These are phyloP conservation scores for Zygoascus hellenicus DNA, from an alignment of 1,139 yeast genomes.

Conservation along the genomic window DNA sequence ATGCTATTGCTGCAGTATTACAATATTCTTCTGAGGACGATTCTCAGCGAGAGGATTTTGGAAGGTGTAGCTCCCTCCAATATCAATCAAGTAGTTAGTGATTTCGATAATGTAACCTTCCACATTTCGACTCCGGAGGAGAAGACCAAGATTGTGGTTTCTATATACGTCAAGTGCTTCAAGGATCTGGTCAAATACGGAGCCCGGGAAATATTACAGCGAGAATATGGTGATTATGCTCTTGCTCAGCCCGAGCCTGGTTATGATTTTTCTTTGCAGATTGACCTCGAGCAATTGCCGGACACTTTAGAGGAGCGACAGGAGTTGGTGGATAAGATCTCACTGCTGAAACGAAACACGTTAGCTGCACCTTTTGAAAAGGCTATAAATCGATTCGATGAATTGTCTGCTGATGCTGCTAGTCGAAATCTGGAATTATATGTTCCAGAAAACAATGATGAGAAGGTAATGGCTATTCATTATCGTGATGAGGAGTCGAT, in stretches of 20 bases:
- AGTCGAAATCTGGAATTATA: constrained; percentile 47
- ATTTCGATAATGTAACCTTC: constrained; percentile 92
- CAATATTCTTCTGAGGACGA: constrained; percentile 38
- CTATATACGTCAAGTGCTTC: constrained; percentile 74
- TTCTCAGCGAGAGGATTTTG: constrained; percentile 38
- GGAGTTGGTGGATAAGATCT: constrained; percentile 54
- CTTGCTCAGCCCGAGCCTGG: constrained; percentile 57
- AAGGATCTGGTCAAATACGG: constrained; percentile 65
- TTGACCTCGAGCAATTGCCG: constrained; percentile 51
- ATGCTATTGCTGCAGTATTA: constrained; percentile 41
- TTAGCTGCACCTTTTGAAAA: constrained; percentile 89
- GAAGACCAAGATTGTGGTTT: constrained; percentile 58
- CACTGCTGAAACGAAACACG: constrained; percentile 76
- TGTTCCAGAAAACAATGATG: constrained; percentile 47
- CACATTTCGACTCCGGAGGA: constrained; percentile 80
- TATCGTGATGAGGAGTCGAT: constrained; percentile 94
- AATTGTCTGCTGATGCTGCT: constrained; percentile 47
- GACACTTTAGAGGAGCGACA: constrained; percentile 41
- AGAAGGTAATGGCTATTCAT: constrained; percentile 64
- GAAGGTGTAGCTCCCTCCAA: constrained; percentile 45
- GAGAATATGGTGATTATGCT: constrained; percentile 40
- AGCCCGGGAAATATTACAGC: constrained; percentile 37
- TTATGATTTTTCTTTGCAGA: constrained; percentile 70
- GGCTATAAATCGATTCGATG: constrained; percentile 76
- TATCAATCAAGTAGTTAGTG: constrained; percentile 87